Conservation (phyloP, 306 rosid species). For the Acacia confusa region DNA sequence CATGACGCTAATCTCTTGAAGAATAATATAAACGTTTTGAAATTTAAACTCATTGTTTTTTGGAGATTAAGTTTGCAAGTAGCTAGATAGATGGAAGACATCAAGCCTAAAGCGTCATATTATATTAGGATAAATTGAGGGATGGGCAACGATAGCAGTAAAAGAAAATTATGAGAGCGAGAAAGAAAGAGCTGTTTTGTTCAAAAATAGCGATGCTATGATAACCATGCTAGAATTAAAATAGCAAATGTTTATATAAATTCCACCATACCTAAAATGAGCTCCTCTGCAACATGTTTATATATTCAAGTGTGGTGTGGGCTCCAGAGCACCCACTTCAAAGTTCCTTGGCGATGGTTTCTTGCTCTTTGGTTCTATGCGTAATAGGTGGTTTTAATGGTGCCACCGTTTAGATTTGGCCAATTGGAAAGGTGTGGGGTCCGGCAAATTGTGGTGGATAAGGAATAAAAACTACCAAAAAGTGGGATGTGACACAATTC, state of each 20-base stretch:
- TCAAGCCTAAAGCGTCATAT: not conserved
- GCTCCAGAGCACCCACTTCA: not conserved
- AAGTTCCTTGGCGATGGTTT: conserved; percentile 5
- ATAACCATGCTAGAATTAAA: not conserved
- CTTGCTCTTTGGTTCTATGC: not conserved
- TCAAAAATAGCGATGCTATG: not conserved
- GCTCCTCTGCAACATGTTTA: not conserved
- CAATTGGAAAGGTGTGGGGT: not conserved
- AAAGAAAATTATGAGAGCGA: not conserved
- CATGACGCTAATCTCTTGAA: not conserved
- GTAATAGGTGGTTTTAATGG: conserved; percentile 13
- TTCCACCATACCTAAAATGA: not conserved
- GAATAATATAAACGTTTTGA: not conserved
- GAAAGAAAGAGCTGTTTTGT: not conserved
- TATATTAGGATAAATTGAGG: not conserved
- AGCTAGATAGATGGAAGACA: not conserved
- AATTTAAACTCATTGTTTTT: not conserved
- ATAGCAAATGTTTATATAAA: not conserved
- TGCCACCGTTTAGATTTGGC: conserved; percentile 33
- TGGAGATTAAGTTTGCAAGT: not conserved
- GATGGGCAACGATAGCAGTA: not conserved
- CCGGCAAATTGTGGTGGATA: conserved; percentile 41
- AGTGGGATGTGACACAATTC: conserved; percentile 67
- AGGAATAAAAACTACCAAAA: conserved; percentile 48
- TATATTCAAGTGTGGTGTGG: not conserved